Percentiles rank a stretch among this genome's conserved stretches.
Conservation (phyloP, 768 basidiomycete genomes). For the Boletus subcaerulescens region DNA sequence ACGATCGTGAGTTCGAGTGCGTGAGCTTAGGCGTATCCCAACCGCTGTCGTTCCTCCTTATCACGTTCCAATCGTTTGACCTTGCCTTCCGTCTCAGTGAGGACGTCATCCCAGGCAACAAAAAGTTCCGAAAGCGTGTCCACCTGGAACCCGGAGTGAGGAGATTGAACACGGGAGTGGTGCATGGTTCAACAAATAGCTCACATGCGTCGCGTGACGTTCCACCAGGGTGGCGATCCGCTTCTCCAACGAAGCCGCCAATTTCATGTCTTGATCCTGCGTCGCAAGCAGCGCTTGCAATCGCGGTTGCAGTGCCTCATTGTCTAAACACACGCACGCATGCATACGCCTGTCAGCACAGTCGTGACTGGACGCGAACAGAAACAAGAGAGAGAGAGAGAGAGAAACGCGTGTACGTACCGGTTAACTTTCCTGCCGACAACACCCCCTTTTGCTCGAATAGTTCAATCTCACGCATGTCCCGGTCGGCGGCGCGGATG, state of each 20-base stretch:
- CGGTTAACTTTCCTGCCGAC: conserved; percentile 66
- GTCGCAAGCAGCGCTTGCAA: conserved; percentile 54
- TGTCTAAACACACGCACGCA: conserved; percentile 39
- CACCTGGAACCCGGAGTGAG: conserved; percentile 42
- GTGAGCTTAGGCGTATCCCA: conserved; percentile 50
- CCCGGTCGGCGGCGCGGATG: conserved; percentile 77
- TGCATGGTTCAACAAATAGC: conserved; percentile 17
- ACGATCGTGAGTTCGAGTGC: neutral
- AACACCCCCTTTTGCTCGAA: conserved; percentile 70
- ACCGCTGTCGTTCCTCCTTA: conserved; percentile 52
- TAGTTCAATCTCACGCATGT: conserved; percentile 72
- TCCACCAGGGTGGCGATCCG: conserved; percentile 66
- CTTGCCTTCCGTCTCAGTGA: conserved; percentile 64
- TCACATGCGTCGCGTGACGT: conserved; percentile 66
- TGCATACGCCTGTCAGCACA: neutral
- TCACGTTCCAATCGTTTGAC: conserved; percentile 57
- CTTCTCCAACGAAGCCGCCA: conserved; percentile 60
- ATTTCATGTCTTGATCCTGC: conserved; percentile 56
- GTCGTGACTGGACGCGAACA: too few relatives aligned
- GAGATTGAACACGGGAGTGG: neutral
- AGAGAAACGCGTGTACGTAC: conserved; percentile 33
- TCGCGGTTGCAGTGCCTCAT: conserved; percentile 66
- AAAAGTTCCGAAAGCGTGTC: conserved; percentile 82
- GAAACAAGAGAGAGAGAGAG: neutral
- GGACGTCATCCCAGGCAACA: conserved; percentile 78